Conservation (phyloP, 371 early-diverging fungal species). For the Mucor indicus region DNA sequence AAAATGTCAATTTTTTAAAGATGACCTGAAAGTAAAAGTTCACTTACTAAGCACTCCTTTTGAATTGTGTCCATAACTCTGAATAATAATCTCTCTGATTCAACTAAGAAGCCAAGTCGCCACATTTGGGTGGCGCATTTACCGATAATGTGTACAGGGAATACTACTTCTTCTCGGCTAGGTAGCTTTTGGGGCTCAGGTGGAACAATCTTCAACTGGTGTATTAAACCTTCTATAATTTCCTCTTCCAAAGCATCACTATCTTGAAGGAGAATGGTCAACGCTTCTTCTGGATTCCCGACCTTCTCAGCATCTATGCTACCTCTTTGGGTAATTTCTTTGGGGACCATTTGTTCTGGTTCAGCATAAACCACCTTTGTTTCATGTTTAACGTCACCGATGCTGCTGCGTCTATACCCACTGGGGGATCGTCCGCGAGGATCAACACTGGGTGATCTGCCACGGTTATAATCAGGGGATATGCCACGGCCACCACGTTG, state of each 20-base stretch:
- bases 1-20: no score
- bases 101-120: conserved; percentile 75
- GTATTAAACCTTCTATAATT: conserved; percentile 84
- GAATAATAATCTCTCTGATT: conserved; percentile 79
- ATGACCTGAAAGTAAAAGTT: background rate
- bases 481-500: conserved; percentile 33
- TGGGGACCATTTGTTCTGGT: conserved; percentile 42
- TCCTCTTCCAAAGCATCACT: conserved; percentile 73
- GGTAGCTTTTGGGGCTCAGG: conserved; percentile 83
- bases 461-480: conserved; percentile 23
- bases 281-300: conserved; percentile 51
- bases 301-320: conserved; percentile 29
- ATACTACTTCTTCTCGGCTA: conserved; percentile 81
- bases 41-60: conserved; percentile 64
- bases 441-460: conserved; percentile 22
- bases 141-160: conserved; percentile 93
- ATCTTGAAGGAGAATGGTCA: conserved; percentile 15
- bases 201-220: conserved; percentile 82
- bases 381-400: conserved; percentile 4
- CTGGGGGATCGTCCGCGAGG: conserved; percentile 43
- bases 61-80: conserved; percentile 87
- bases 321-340: conserved; percentile 37
- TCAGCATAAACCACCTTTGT: conserved; percentile 31
- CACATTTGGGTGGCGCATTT: conserved; percentile 84
- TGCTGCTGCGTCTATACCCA: conserved; percentile 28